Evolutionary conservation across 108 stramenopile species (phyloP).

Genomic region (Conticribra guillardii): DNA sequence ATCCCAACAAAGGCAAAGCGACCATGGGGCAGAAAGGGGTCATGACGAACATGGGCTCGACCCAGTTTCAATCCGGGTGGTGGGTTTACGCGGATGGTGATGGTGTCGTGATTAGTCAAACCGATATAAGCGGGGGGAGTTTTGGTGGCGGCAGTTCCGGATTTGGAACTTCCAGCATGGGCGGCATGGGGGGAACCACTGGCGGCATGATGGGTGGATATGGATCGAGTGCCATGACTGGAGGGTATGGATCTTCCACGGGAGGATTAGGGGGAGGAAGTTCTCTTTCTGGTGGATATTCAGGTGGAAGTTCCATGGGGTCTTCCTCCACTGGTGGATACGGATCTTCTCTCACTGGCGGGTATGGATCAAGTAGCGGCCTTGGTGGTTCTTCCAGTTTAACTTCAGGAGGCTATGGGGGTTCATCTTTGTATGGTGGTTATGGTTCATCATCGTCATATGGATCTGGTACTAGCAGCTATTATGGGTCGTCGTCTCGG

Average conservation of each 20-base stretch:
- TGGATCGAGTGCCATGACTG: background rate
- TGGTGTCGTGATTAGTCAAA: constrained; percentile 39
- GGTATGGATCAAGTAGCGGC: constrained; percentile 30
- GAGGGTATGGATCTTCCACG: constrained; percentile 4
- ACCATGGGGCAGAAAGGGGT: constrained; percentile 31
- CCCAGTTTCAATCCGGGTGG: constrained; percentile 31
- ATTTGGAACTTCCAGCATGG: too few relatives aligned
- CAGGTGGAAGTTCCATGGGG: background rate
- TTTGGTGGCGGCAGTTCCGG: constrained; percentile 46
- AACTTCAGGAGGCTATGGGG: constrained; percentile 17
- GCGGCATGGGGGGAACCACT: constrained; percentile 8
- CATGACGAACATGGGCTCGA: constrained; percentile 14
- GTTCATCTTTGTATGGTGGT: constrained; percentile 27
- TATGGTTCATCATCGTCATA: constrained; percentile 21
- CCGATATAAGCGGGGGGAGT: constrained; percentile 38
- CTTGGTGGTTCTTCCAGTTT: background rate
- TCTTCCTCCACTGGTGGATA: constrained; percentile 22
- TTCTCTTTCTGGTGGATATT: background rate
- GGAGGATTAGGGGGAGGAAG: background rate
- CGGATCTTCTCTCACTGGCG: constrained; percentile 20
- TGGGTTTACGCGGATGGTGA: constrained; percentile 47
- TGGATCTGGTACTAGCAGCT: constrained; percentile 8
- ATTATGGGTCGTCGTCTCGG: constrained; percentile 14
- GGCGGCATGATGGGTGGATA: background rate
- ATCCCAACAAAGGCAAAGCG: constrained; percentile 49